Conservation (phyloP, 441 rosid genomes). For the Rhodomyrtus psidioides region DNA sequence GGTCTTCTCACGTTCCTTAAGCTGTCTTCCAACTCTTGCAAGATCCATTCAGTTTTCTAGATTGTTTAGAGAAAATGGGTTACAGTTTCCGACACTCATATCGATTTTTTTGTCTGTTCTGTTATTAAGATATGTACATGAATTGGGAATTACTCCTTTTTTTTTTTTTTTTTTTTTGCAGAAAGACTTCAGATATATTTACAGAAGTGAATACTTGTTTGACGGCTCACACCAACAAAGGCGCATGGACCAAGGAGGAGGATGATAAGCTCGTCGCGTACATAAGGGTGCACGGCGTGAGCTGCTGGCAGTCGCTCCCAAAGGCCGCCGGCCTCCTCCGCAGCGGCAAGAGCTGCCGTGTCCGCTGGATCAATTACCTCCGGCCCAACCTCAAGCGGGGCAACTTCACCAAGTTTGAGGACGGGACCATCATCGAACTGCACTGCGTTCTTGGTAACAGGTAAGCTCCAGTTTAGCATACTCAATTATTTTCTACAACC, state of each 20-base stretch:
- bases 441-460: slow-evolving; percentile 12
- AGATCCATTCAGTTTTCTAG: too few species aligned
- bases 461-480: neutral
- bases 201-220: too few species aligned
- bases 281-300: slow-evolving; percentile 9
- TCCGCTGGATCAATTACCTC: slow-evolving; percentile 18
- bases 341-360: slow-evolving; percentile 17
- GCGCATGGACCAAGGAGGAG: slow-evolving; percentile 19
- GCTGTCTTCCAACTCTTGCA: too few species aligned
- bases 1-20: too few species aligned
- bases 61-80: too few species aligned
- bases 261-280: slow-evolving; percentile 13
- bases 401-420: slow-evolving; percentile 15
- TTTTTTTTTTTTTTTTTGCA: too few species aligned
- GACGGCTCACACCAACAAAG: slow-evolving; percentile 13
- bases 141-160: too few species aligned
- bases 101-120: too few species aligned
- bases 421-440: slow-evolving; percentile 11
- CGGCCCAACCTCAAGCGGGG: slow-evolving; percentile 14
- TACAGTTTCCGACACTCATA: too few species aligned
- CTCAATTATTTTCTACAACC: neutral
- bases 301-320: slow-evolving; percentile 15
- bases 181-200: too few species aligned
- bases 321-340: slow-evolving; percentile 19
- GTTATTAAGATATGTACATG: too few species aligned